Conservation (phyloP, 805 yeast genomes). For the Suhomyces kilbournensis region DNA sequence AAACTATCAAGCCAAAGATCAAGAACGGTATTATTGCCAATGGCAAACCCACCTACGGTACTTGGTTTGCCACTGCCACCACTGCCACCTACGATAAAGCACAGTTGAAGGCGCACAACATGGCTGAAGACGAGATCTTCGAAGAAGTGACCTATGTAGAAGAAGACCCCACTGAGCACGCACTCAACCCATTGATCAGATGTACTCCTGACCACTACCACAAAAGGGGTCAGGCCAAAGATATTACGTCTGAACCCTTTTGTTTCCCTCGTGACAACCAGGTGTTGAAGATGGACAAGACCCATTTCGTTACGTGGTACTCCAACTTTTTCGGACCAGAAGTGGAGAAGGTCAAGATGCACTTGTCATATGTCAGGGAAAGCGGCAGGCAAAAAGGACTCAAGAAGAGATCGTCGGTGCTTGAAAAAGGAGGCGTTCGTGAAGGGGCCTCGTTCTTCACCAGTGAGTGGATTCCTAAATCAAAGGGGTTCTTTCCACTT, state of each 20-base stretch:
- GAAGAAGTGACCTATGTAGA: conserved; percentile 54
- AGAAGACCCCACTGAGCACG: conserved; percentile 72
- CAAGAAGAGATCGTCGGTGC: conserved; percentile 38
- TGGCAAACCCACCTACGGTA: conserved; percentile 67
- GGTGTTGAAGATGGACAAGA: conserved; percentile 53
- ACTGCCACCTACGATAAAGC: conserved; percentile 57
- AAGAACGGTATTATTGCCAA: conserved; percentile 70
- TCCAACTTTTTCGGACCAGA: conserved; percentile 57
- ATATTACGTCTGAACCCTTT: conserved; percentile 67
- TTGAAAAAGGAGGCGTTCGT: conserved; percentile 38
- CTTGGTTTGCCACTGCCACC: conserved; percentile 71
- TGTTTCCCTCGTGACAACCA: conserved; percentile 73
- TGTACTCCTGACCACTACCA: conserved; percentile 79
- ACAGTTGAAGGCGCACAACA: conserved; percentile 68
- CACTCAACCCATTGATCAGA: conserved; percentile 74
- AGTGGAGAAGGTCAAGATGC: conserved; percentile 62
- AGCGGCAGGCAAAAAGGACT: conserved; percentile 53
- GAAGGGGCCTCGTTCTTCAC: conserved; percentile 51
- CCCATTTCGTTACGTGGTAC: conserved; percentile 82
- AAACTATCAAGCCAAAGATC: conserved; percentile 71
- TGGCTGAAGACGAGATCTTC: conserved; percentile 58
- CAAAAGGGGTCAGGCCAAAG: conserved; percentile 60
- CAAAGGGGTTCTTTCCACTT: conserved; percentile 63
- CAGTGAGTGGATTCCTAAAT: conserved; percentile 66
- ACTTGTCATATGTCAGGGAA: conserved; percentile 64